These are phyloP conservation scores for Petunia secreta DNA, from an alignment of 257 asterid species.

Conservation along the genomic window DNA sequence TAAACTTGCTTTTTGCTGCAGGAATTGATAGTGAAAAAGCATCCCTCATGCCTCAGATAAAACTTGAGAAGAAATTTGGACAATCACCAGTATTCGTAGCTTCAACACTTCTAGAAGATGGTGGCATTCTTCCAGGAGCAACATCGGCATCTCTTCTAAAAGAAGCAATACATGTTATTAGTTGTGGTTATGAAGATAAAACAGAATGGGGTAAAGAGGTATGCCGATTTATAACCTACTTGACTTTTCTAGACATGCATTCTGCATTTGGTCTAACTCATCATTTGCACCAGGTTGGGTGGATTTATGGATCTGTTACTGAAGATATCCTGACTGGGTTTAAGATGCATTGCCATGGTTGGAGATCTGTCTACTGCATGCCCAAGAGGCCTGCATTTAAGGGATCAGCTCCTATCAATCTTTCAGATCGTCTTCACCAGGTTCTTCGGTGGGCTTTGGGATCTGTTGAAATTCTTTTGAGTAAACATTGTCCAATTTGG, in stretches of 20 bases:
- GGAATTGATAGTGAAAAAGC: conserved; percentile 83
- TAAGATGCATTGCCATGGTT: conserved; percentile 98
- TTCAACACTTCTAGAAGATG: conserved; percentile 83
- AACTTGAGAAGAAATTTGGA: conserved; percentile 88
- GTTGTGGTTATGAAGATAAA: conserved; percentile 97
- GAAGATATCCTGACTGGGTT: conserved; percentile 98
- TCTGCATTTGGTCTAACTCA: conserved; percentile 23
- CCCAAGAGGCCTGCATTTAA: conserved; percentile 86
- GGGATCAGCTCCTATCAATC: conserved; percentile 97
- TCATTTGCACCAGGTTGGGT: conserved; percentile 65
- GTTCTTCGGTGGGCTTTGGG: conserved; percentile 99
- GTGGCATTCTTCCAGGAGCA: conserved; percentile 86
- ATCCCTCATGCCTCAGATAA: conserved; percentile 79
- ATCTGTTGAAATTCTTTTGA: conserved; percentile 84
- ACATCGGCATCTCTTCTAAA: conserved; percentile 93
- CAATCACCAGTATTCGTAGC: conserved; percentile 94
- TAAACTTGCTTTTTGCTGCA: conserved; percentile 36
- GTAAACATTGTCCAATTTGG: conserved; percentile 98
- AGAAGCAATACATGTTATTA: conserved; percentile 97
- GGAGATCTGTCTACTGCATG: conserved; percentile 96
- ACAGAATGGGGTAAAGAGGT: conserved; percentile 99
- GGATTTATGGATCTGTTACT: conserved; percentile 97
- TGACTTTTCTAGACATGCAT: conserved; percentile 1
- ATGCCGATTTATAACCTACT: neutral
- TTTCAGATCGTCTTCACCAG: conserved; percentile 95